Base-by-base conservation (phyloP, 345 rosid genomes). In the Eucalyptus viminalis region DNA sequence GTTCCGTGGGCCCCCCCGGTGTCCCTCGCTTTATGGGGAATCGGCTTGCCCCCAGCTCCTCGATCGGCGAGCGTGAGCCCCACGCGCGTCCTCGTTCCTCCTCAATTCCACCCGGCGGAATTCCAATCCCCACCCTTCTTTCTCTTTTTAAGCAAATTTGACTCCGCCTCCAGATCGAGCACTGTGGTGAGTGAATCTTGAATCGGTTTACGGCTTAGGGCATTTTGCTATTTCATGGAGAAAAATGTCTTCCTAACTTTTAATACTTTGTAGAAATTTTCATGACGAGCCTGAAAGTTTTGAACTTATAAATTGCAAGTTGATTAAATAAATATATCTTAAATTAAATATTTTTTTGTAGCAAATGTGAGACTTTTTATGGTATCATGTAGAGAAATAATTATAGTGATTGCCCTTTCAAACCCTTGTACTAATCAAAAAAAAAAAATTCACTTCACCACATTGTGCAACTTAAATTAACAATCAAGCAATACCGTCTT, bases 221-320 rank as follows among this genome's bases (percentile, higher is more conserved):
- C 40, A 14, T 65, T 65, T 14, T 2, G 37, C 3, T 65, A 65
- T 29, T 65, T 29, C 19, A 19, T 9, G 11, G 6, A 11, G n/a
- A 24, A 58, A 24, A 24, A 24, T 51, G 65, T 14, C 29, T 11
- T 3, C 65, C 65, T 58, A 0, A 24, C 65, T 25, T 25, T 25
- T 58, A 3, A 54, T 54, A 54, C 25, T 0, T 21, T 21, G 5
- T 22, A 2, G 0, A 7, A 0, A 8, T 54, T 22, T 0, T 8
- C 0, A 27, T 6, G 3, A 29, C 5, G 9, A n/a, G 15, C 9
- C 2, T 29, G 5, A 29, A 0, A 62, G 2, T 7, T 0, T 62
- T 29, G 9, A 14, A 62, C 1, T 62, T 62, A 13, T 58, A 51
- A 16, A 51, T 51, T 1, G 0, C 21, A 51, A 51, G 3, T 53